Evolutionary conservation across 768 basidiomycete genomes (phyloP).

Genomic region (Kwoniella mangroviensis): DNA sequence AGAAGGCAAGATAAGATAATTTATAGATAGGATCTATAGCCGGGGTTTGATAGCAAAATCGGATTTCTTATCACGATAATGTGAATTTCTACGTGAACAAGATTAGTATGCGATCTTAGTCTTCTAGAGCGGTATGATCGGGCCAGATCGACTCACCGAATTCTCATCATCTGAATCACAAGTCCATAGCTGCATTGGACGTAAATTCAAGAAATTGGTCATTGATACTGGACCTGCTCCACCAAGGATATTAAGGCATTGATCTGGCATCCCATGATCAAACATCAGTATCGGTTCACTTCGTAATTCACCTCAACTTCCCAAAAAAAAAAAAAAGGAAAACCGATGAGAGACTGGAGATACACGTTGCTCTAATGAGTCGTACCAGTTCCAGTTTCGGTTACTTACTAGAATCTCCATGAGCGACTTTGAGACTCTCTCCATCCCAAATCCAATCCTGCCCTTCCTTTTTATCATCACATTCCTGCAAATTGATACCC

Average conservation of each 20-base stretch:
- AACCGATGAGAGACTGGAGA: no score
- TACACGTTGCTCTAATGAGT: no score
- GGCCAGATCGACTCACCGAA: slow-evolving; percentile 16
- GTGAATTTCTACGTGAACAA: background rate
- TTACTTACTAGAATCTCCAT: slow-evolving; percentile 3
- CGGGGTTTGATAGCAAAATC: no score
- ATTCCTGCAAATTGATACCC: slow-evolving; percentile 6
- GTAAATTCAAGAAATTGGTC: slow-evolving; percentile 15
- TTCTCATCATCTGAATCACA: slow-evolving; percentile 10
- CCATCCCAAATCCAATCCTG: slow-evolving; percentile 19
- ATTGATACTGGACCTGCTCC: slow-evolving; percentile 8
- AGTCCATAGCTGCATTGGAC: slow-evolving; percentile 17
- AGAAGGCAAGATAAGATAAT: background rate
- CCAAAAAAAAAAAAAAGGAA: no score
- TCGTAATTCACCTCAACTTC: background rate
- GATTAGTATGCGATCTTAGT: no score
- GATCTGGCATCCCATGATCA: background rate
- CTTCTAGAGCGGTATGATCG: no score
- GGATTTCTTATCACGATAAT: no score
- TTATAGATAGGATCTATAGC: background rate
- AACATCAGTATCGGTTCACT: no score
- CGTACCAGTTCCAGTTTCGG: no score
- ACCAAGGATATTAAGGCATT: slow-evolving; percentile 18
- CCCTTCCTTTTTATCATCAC: background rate
- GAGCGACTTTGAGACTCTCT: background rate